Base-by-base conservation (phyloP, 352 stramenopile genomes). In the Pythium apleroticum region DNA sequence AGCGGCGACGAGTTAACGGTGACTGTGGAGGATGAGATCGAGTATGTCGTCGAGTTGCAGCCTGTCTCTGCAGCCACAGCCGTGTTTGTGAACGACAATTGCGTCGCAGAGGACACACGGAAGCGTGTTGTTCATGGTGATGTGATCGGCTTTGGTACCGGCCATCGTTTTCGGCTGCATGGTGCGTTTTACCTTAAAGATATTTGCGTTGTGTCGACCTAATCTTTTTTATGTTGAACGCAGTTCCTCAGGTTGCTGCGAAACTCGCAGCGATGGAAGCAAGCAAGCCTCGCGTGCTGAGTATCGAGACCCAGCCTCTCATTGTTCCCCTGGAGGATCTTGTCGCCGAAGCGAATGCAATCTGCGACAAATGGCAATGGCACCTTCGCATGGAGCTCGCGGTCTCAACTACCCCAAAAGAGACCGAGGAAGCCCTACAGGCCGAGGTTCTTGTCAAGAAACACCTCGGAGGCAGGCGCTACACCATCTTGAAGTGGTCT, bases 331-430 rank as follows among this genome's bases (percentile, higher is more conserved):
- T 77, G 2, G 58, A 52, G 0, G 61, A 63, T 9, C 25, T 89
- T 3, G 70, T 91, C 5, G 60, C 73, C 1, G 81, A 89, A 69
- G 84, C 84, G 0, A 93, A 91, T 41, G 57, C 59, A 12, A 84
- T 93, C 46, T 90, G 76, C 45, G 58, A 70, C 1, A 77, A 84
- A 35, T 88, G 72, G 77, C 54, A 84, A 35, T 88, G 72, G 77
- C 54, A 78, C 3, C 57, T 91, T 17, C 71, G 75, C 35, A 88
- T 79, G 49, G 73, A 78, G 49, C 68, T 55, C 55, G 45, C 50
- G 4, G 45, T 59, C 0, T 57, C 35, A 6, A 41, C 11, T 45
- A 17, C 12, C n/a, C 3, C 52, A 30, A 19, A 10, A 17, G 39
- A 45, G 5, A 61, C 25, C 24, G n/a, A 15, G 3, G 37, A 45